Base-by-base conservation (phyloP, 83 land plant genomes). In the Thuja plicata region DNA sequence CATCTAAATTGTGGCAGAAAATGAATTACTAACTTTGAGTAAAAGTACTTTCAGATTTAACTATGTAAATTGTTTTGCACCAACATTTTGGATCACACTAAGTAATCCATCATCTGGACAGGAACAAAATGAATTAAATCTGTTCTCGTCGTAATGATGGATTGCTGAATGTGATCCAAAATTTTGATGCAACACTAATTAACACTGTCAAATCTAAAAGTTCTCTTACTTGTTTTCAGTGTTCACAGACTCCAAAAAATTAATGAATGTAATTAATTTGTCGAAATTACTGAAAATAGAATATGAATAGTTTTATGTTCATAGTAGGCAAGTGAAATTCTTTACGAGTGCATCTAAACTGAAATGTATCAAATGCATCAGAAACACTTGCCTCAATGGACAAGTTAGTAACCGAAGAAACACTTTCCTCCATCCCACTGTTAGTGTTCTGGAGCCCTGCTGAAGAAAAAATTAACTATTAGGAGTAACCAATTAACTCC, bases 401-500 rank as follows among this genome's bases (percentile, higher is more conserved):
- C 57, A 30, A 37, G 35, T 86, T 86, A 34, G 17, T 7, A 17
- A 54, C 21, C 43, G 17, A 86, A 86, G 50, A 50, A 46, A 37
- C 87, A 57, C 62, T 86, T 34, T 57, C 87, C 62, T 86, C 87
- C 12, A 86, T 57, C 41, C 43, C 87, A 30, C 71, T 57, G 52
- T 55, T 12, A 82, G 34, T 46, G 11, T 82, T 46, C 85, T 82
- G 85, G 85, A 46, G 50, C 54, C 85, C 54, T 82, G 85, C 10
- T 45, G 50, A 24, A 74, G 78, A 32, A 74, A 32, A 13, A 74
- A 7, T 32, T 74, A 34, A 32, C 38, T 32, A 34, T 74, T 74
- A 74, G 78, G 37, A 74, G 34, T 74, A 74, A 32, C 4, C 16
- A 74, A 74, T 74, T 12, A 74, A 74, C 12, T 34, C 38, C 13